Evolutionary conservation across 176 grass and related monocot species (phyloP).

Genomic region (Triticum dicoccoides): DNA sequence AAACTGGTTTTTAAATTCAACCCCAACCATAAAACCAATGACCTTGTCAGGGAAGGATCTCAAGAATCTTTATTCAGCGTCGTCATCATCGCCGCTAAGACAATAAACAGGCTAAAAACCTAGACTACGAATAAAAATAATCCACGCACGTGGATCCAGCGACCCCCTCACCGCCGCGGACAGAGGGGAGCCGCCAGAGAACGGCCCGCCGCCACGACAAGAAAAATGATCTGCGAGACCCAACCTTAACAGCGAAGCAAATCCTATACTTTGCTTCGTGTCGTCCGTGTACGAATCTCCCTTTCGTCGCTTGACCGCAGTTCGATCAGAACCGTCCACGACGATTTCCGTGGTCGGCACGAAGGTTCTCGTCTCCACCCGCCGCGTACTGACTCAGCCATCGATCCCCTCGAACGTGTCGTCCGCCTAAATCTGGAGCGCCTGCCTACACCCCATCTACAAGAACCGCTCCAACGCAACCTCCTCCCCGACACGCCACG

Average conservation of each 20-base stretch:
- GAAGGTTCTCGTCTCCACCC: background rate
- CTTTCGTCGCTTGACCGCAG: background rate
- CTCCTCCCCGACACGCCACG: rapidly evolving
- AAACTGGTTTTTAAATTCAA: no score
- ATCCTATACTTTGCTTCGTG: background rate
- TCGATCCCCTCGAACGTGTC: conserved; percentile 46
- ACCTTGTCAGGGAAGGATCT: no score
- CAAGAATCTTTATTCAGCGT: no score
- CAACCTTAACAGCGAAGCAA: conserved; percentile 40
- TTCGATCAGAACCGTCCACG: conserved; percentile 32
- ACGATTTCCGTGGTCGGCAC: background rate
- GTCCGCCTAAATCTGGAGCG: background rate
- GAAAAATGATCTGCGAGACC: background rate
- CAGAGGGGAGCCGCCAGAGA: no score
- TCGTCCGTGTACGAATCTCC: background rate
- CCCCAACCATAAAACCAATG: no score
- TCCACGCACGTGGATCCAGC: no score
- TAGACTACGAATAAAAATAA: no score
- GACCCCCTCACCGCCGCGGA: no score
- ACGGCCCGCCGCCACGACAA: no score
- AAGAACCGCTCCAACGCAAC: background rate
- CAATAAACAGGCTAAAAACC: no score
- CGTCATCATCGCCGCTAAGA: no score
- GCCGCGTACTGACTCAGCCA: conserved; percentile 45
- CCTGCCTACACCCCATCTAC: background rate